Evolutionary conservation across 176 grass and related monocot species (phyloP), one percentile per base, ranked within the genome.

Genomic region (Oryza longistaminata): DNA sequence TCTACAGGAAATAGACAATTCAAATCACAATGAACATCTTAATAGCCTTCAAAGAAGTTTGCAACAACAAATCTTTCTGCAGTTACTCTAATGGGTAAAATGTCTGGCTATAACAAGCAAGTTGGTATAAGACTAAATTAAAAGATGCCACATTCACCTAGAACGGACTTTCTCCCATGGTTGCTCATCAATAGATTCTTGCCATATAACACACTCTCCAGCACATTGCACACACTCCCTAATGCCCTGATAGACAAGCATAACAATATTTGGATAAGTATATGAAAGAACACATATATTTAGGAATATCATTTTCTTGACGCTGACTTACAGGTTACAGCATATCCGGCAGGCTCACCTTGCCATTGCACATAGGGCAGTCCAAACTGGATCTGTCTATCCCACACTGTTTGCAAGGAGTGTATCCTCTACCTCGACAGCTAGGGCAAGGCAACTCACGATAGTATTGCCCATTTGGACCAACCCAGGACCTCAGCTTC

Each of bases 191-290:
- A 98, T 90, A 71, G 85, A 95, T 88, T 98, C 93, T 83, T 95
- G 91, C 96, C 93, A 98, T 93, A 94, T 95, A 65, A 98, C 96
- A 70, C 96, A 93, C 72, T 98, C 96, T 46, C 96, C 96, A 58
- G 76, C 61, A 43, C 93, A 98, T 50, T 88, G 93, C 15, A n/a
- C 25, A 79, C 96, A 98, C 66, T 74, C 92, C 27, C 64, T 93
- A 85, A 93, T 93, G n/a, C 96, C 96, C 96, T 95, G 73, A 74
- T 29, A 90, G 76, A 60, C 60, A 73, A 85, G 37, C 74, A 80
- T 37, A 89, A 67, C 16, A 76, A 42, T 11, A 27, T 24, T 9
- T 39, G 14, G 15, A 52, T 73, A 79, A 60, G 58, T 61, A 78
- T 72, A 7, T 68, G n/a, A 74, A 73, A 48, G 62, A 40, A 29